phyloP scores from a whole-genome alignment of 495 filamentous ascomycete genomes.

The Neohortaea acidophila region DNA sequence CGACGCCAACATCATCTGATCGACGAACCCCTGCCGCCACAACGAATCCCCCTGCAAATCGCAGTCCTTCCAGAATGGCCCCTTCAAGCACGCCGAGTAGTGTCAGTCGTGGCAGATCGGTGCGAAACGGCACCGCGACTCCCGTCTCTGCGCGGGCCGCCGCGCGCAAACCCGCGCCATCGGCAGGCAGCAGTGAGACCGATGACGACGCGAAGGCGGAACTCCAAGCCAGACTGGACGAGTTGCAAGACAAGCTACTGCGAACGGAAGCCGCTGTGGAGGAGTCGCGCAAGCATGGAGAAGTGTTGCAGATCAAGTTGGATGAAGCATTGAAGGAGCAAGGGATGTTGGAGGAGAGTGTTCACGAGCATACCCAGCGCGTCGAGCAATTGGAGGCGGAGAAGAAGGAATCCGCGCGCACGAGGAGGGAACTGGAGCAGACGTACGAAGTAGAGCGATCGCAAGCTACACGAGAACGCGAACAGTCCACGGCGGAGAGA shows the following conservation, averaged over 20 bases:
- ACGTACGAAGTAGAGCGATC: slow-evolving; percentile 82
- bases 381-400: slow-evolving; percentile 67
- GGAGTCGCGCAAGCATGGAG: slow-evolving; percentile 66
- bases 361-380: slow-evolving; percentile 67
- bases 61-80: slow-evolving; percentile 11
- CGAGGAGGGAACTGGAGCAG: slow-evolving; percentile 74
- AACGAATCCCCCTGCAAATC: slow-evolving; percentile 1
- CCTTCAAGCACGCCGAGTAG: background rate
- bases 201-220: slow-evolving; percentile 48
- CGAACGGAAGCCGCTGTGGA: slow-evolving; percentile 68
- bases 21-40: slow-evolving; percentile 3
- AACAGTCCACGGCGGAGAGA: slow-evolving; percentile 65
- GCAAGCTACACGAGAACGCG: slow-evolving; percentile 77
- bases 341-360: slow-evolving; percentile 64
- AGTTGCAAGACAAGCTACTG: slow-evolving; percentile 63
- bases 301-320: slow-evolving; percentile 68
- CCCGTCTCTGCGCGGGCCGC: slow-evolving; percentile 21
- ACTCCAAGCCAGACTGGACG: slow-evolving; percentile 65
- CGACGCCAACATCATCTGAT: too few relatives aligned
- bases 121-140: slow-evolving; percentile 10
- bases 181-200: slow-evolving; percentile 23
- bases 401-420: slow-evolving; percentile 58
- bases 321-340: slow-evolving; percentile 78
- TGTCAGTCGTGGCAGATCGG: slow-evolving; percentile 9
- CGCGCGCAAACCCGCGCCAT: slow-evolving; percentile 12